Conservation (phyloP, 768 basidiomycete genomes). For the Botryobasidium botryosum region DNA sequence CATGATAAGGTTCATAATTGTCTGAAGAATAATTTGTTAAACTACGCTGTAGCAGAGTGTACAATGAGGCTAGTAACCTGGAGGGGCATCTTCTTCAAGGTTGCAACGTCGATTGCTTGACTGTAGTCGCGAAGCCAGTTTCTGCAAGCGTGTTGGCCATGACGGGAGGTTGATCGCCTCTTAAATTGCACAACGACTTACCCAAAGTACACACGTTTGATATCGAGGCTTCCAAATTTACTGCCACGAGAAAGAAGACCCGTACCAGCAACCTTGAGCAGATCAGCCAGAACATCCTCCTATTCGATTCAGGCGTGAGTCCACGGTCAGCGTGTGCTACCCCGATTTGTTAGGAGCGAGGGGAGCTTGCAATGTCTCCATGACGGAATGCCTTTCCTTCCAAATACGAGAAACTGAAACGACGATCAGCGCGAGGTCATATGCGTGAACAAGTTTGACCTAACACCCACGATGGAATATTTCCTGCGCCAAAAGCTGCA, state of each 20-base stretch:
- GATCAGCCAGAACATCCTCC: constrained; percentile 10
- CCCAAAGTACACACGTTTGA: constrained; percentile 76
- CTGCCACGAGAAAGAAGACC: constrained; percentile 39
- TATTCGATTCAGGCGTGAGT: constrained; percentile 13
- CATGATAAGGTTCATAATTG: constrained; percentile 78
- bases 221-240: constrained; percentile 66
- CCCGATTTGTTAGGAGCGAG: too few species aligned
- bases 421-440: too few species aligned
- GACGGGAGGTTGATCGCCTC: too few species aligned
- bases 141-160: constrained; percentile 20
- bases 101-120: constrained; percentile 81
- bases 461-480: too few species aligned
- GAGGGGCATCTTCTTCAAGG: too few species aligned
- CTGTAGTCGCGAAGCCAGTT: constrained; percentile 87
- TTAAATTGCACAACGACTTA: constrained; percentile 14
- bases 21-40: constrained; percentile 32
- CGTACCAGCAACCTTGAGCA: constrained; percentile 20
- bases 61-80: too few species aligned
- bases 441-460: too few species aligned
- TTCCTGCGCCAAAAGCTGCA: neutral
- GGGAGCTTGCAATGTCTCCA: constrained; percentile 50
- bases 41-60: too few species aligned
- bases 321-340: constrained; percentile 18
- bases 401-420: too few species aligned
- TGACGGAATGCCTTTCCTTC: constrained; percentile 40